Evolutionary conservation across 306 rosid genomes (phyloP), one percentile per base, ranked within the genome.

Genomic region (Senna tora): DNA sequence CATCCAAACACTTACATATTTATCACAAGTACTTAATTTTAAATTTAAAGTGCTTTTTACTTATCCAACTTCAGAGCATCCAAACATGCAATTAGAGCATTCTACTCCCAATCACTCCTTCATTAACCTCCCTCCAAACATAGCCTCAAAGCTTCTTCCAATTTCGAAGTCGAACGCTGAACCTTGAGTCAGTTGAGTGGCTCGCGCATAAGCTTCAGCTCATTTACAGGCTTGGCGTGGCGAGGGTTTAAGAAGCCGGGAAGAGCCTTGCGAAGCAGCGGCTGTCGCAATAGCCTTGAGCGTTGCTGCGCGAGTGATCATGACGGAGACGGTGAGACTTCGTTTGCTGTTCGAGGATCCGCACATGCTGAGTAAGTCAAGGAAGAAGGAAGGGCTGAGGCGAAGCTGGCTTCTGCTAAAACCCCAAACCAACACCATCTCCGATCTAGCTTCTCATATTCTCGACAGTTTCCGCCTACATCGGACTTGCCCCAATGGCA

Each of bases 341-440:
- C 97, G 99, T 2, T 58, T 94, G 49, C 54, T 77, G 69, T 94
- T 91, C 83, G 86, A 83, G 43, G 89, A 82, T 25, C 67, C 56
- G 16, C 50, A 49, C 65, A 80, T 88, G 33, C 80, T 94, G 25
- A 79, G 71, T 57, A 81, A 78, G 63, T 85, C 92, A 2, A 91
- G 79, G 87, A 81, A 76, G 76, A 75, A 66, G 47, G 78, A 87
- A 19, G 99, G 96, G 9, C 69, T 94, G 19, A 72, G 69, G 12
- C 95, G 88, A 51, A 82, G 91, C 80, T 94, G 99, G 97, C 50
- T 92, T 81, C 88, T 87, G 20, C 90, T 91, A 12, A 84, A 95
- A 72, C 84, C 97, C 58, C 84, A 88, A n/a, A 82, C 51, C 81
- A 75, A 15, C 66, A 85, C 93, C 77, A 79, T 95, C 72, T 91